phyloP scores from a whole-genome alignment of 768 basidiomycete genomes.

The Basidioascus undulatus region DNA sequence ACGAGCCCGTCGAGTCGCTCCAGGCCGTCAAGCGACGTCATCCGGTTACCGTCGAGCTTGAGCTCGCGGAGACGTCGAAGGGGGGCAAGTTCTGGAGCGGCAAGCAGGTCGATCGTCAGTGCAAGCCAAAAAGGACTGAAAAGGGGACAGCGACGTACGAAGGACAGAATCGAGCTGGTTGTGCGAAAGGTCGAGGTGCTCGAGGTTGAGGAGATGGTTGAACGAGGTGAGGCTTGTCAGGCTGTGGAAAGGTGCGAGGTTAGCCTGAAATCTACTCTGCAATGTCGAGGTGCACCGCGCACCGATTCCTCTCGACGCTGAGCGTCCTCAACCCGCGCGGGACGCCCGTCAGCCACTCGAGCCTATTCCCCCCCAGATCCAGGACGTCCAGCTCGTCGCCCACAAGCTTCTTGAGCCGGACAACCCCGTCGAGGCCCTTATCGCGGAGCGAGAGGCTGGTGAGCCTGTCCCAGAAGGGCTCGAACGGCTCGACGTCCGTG shows the following conservation, averaged over 20 bases:
- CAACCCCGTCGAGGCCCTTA: slow-evolving; percentile 54
- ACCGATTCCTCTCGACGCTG: no score
- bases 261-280: no score
- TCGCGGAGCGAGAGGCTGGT: slow-evolving; percentile 44
- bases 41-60: slow-evolving; percentile 64
- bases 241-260: slow-evolving; percentile 30
- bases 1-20: slow-evolving; percentile 54
- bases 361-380: slow-evolving; percentile 40
- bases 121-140: neutral
- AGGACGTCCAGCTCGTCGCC: slow-evolving; percentile 52
- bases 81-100: slow-evolving; percentile 45
- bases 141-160: slow-evolving; percentile 31
- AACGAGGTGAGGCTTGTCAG: slow-evolving; percentile 72
- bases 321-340: no score
- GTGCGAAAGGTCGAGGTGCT: slow-evolving; percentile 68
- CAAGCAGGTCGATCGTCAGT: neutral
- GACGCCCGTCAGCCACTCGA: slow-evolving; percentile 59
- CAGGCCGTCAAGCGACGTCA: slow-evolving; percentile 48
- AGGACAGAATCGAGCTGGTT: slow-evolving; percentile 71
- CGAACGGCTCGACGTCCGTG: slow-evolving; percentile 82
- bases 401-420: slow-evolving; percentile 68
- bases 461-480: slow-evolving; percentile 78
- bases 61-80: slow-evolving; percentile 70
- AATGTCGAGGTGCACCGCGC: no score
- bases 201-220: slow-evolving; percentile 59